Evolutionary conservation across 2,329 filamentous ascomycete genomes (phyloP).

Genomic region (Fusarium temperatum): DNA sequence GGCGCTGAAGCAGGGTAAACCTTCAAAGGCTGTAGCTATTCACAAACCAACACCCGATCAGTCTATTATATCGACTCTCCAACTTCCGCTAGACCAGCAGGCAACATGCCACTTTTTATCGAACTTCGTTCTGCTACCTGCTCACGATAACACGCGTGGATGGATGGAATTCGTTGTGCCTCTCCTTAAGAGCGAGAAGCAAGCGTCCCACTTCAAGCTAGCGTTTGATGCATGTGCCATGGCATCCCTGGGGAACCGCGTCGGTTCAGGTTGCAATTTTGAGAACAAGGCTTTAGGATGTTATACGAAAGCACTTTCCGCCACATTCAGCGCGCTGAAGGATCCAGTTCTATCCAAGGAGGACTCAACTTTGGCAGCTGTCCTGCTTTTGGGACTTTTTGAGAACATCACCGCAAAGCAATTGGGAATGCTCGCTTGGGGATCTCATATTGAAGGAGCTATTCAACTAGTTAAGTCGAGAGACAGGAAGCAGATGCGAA

Average conservation of each 20-base stretch:
- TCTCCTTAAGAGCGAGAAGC: constrained; percentile 57
- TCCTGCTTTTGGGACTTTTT: constrained; percentile 68
- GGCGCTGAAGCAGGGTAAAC: constrained; percentile 48
- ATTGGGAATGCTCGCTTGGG: constrained; percentile 66
- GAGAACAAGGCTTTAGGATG: constrained; percentile 56
- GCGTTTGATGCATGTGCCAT: constrained; percentile 69
- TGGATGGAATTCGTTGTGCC: constrained; percentile 69
- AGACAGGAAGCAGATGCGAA: constrained; percentile 63
- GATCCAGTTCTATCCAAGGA: constrained; percentile 58
- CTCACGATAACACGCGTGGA: constrained; percentile 59
- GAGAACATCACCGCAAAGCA: constrained; percentile 67
- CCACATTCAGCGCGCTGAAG: constrained; percentile 62
- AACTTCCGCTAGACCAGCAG: constrained; percentile 61
- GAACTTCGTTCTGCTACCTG: constrained; percentile 67
- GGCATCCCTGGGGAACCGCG: constrained; percentile 64
- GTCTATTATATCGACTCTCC: constrained; percentile 47
- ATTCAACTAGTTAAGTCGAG: constrained; percentile 67
- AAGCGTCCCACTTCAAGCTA: constrained; percentile 59
- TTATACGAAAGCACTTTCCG: constrained; percentile 64
- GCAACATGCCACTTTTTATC: constrained; percentile 68
- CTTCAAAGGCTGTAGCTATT: constrained; percentile 18
- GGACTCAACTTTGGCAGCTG: constrained; percentile 68
- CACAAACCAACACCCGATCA: constrained; percentile 34
- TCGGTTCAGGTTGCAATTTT: constrained; percentile 46
- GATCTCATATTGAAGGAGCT: constrained; percentile 71